Evolutionary conservation across 1,284 basidiomycete genomes (phyloP).

Genomic region (Trametes versicolor): DNA sequence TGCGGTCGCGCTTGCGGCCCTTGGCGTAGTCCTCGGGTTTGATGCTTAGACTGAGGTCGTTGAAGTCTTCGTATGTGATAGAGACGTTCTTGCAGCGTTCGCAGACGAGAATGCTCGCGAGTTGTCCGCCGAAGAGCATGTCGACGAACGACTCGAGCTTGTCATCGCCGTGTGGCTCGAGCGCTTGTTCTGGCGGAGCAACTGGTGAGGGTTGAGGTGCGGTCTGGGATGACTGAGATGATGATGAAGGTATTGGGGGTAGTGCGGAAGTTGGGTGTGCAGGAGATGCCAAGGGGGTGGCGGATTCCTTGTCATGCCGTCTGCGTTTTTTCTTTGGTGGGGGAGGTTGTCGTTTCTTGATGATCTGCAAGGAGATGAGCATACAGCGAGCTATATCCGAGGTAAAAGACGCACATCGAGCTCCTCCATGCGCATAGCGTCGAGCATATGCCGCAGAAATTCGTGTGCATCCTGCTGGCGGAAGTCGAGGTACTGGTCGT

Average conservation of each 20-base stretch:
- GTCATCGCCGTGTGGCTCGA: conserved; percentile 49
- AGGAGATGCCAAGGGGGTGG: conserved; percentile 21
- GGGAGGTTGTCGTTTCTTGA: conserved; percentile 76
- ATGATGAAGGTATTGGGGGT: conserved; percentile 8
- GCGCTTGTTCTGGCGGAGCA: conserved; percentile 4
- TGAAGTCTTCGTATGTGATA: conserved; percentile 93
- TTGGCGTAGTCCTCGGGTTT: conserved; percentile 80
- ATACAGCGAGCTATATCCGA: neutral
- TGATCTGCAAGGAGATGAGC: conserved; percentile 58
- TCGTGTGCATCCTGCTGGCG: conserved; percentile 96
- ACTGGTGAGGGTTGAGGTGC: neutral
- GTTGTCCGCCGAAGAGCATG: conserved; percentile 88
- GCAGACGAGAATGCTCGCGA: conserved; percentile 92
- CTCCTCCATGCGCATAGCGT: conserved; percentile 97
- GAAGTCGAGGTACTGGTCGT: conserved; percentile 93
- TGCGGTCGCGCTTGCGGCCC: conserved; percentile 73
- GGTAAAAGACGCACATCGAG: conserved; percentile 71
- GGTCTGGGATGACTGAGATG: conserved; percentile 10
- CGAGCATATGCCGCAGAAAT: conserved; percentile 87
- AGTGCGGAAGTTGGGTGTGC: conserved; percentile 17
- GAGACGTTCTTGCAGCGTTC: conserved; percentile 93
- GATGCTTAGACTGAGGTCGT: conserved; percentile 90
- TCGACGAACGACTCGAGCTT: conserved; percentile 81
- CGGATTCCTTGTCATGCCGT: conserved; percentile 36
- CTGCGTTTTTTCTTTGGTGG: conserved; percentile 50